These are phyloP conservation scores for Arabidopsis hybrid DNA, from an alignment of 441 rosid genomes.

Conservation along the genomic window DNA sequence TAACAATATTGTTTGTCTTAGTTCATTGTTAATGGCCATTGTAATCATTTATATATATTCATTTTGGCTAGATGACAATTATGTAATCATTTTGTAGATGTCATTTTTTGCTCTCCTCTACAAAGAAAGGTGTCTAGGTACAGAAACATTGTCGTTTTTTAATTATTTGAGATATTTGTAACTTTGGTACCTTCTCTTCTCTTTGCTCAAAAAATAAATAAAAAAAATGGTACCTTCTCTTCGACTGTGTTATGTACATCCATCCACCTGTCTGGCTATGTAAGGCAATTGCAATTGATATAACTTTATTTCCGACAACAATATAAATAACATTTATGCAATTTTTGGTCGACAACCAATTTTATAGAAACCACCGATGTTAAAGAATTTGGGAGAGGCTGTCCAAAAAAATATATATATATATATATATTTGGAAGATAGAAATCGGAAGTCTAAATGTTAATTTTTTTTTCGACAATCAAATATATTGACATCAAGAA, in stretches of 20 bases:
- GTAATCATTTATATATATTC: too few species aligned
- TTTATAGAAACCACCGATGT: background rate
- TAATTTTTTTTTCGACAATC: too few species aligned
- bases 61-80: too few species aligned
- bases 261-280: background rate
- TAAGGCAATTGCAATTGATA: background rate
- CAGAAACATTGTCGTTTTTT: background rate
- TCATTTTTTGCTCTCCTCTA: too few species aligned
- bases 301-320: background rate
- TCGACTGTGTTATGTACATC: background rate
- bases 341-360: background rate
- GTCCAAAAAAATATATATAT: too few species aligned
- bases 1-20: too few species aligned
- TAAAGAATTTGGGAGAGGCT: too few species aligned
- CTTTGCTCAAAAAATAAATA: too few species aligned
- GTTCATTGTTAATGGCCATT: too few species aligned
- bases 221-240: background rate
- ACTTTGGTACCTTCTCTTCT: background rate
- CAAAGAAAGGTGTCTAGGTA: background rate
- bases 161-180: background rate
- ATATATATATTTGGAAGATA: background rate
- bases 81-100: too few species aligned
- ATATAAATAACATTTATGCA: background rate
- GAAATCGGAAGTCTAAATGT: background rate
- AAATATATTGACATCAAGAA: too few species aligned